phyloP scores from a whole-genome alignment of 305 asterid species.

The Caryopteris hybrid region DNA sequence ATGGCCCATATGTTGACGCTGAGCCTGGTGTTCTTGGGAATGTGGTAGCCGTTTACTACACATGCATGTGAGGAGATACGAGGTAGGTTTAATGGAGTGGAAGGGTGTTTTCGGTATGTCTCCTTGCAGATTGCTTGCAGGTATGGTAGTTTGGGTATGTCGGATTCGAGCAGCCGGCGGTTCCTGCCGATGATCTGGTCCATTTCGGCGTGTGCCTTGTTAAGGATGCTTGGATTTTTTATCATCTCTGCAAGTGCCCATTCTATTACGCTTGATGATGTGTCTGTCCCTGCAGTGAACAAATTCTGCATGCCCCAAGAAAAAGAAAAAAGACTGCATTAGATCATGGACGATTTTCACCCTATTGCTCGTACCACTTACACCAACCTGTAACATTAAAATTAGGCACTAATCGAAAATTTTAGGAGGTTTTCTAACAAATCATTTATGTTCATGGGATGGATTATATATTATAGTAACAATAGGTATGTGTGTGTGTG shows the following conservation, averaged over 20 bases:
- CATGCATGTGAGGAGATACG: constrained; percentile 29
- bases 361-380: too few relatives aligned
- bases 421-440: too few relatives aligned
- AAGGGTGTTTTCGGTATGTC: constrained; percentile 41
- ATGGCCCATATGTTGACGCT: constrained; percentile 53
- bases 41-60: constrained; percentile 31
- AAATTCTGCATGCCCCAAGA: constrained; percentile 23
- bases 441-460: too few relatives aligned
- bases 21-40: constrained; percentile 39
- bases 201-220: constrained; percentile 37
- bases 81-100: constrained; percentile 43
- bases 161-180: constrained; percentile 28
- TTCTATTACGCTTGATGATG: constrained; percentile 39
- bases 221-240: constrained; percentile 25
- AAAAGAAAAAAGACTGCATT: background rate
- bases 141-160: constrained; percentile 34
- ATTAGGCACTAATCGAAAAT: too few relatives aligned
- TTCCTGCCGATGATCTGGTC: constrained; percentile 26
- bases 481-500: too few relatives aligned
- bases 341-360: too few relatives aligned
- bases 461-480: too few relatives aligned
- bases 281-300: constrained; percentile 44
- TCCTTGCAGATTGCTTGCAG: constrained; percentile 43
- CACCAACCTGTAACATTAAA: too few relatives aligned
- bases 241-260: constrained; percentile 48